Evolutionary conservation across 169 alveolate species (phyloP), one percentile per base, ranked within the genome.

Genomic region (Plasmodium gallinaceum): DNA sequence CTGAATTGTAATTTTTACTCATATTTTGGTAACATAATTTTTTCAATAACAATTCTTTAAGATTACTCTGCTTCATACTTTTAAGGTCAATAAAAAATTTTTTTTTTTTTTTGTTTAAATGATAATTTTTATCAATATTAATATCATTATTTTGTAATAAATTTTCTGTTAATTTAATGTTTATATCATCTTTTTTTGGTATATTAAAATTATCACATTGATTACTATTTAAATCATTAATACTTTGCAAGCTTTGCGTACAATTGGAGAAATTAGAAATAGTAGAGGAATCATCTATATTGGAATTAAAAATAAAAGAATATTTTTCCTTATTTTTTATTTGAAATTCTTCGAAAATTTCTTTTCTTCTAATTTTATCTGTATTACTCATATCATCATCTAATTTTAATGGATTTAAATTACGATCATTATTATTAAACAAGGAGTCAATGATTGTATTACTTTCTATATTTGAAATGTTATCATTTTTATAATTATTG

Each of bases 311-410:
- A 64, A 76, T 76, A 51, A 62, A 65, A 22, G 76, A 32, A 64
- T 76, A 76, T 64, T 76, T 76, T 22, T 76, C 62, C 46, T 18
- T 45, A 76, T 76, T 76, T 22, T 48, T 76, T 58, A 18, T 48
- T 76, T 76, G 88, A 48, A 76, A 76, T 7, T 76, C 45, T 42
- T 76, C 88, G 54, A 76, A 76, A 26, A 65, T 62, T n/a, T 76
- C 88, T 54, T 54, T 16, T 54, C 7, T 18, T 54, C 14, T 54
- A 54, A 7, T 54, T 16, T 54, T 57, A 57, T 62, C 43, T 1
- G 43, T 45, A 64, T 32, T 10, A n/a, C 18, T 16, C 9, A 14
- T 57, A 61, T 57, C 62, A 43, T 69, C 76, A 24, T 16, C 62
- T 0, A 10, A 3, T 61, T 16, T 45, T 5, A 62, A n/a, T 7